A percentile compares a stretch with the other conserved stretches of the same genome.
phyloP scores from a whole-genome alignment of 2,329 filamentous ascomycete genomes.

The Coniosporium tulheliwenetii region DNA sequence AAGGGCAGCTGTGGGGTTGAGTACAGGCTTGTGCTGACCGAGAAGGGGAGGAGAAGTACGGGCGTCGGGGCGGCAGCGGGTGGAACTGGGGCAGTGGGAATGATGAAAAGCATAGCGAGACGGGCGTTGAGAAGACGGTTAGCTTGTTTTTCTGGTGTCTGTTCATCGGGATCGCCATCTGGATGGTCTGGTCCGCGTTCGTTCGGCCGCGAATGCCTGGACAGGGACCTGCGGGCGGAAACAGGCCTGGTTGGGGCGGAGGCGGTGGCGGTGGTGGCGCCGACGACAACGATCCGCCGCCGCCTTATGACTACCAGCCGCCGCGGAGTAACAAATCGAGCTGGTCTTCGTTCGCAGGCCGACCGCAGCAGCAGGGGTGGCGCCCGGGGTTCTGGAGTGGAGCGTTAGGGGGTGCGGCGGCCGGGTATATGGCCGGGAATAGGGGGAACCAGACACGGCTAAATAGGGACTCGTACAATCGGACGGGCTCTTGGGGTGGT shows the following conservation, averaged over 20 bases:
- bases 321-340: slow-evolving; percentile 23
- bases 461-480: slow-evolving; percentile 4
- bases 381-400: slow-evolving; percentile 63
- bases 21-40: slow-evolving; percentile 67
- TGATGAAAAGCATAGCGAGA: slow-evolving; percentile 7
- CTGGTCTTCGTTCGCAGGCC: slow-evolving; percentile 4
- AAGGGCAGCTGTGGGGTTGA: slow-evolving; percentile 88
- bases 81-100: slow-evolving; percentile 6
- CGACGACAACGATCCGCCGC: slow-evolving; percentile 34
- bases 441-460: slow-evolving; percentile 6
- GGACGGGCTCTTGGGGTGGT: slow-evolving; percentile 7
- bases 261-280: slow-evolving; percentile 23
- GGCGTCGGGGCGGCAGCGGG: slow-evolving; percentile 19
- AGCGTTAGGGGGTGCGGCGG: slow-evolving; percentile 50
- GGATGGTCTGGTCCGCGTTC: slow-evolving; percentile 46
- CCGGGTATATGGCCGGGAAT: slow-evolving; percentile 46
- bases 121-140: slow-evolving; percentile 11
- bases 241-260: slow-evolving; percentile 16
- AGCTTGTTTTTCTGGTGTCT: slow-evolving; percentile 41
- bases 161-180: slow-evolving; percentile 43
- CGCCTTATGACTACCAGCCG: slow-evolving; percentile 27
- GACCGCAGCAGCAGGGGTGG: slow-evolving; percentile 34
- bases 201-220: slow-evolving; percentile 1
- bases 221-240: slow-evolving; percentile 1
- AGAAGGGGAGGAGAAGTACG: slow-evolving; percentile 55